phyloP scores from a whole-genome alignment of 306 rosid genomes.

The Dryas octopetala region DNA sequence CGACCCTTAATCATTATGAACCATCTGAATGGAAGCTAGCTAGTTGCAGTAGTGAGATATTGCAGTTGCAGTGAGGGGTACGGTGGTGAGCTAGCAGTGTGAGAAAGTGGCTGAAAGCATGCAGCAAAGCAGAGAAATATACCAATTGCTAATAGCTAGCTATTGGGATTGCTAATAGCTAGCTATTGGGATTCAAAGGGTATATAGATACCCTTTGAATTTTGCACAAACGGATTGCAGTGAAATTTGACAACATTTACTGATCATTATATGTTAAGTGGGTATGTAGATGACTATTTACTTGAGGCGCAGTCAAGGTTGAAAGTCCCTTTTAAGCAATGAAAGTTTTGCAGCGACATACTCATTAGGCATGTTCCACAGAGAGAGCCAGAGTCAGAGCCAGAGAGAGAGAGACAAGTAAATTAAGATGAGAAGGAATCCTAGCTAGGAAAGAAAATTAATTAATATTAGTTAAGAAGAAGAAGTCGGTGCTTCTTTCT shows the following conservation, averaged over 20 bases:
- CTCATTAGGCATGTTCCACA: constrained; percentile 39
- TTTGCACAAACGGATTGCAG: constrained; percentile 9
- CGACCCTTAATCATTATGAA: too few relatives aligned
- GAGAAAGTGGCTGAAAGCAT: background rate
- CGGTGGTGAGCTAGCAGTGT: background rate
- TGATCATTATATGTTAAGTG: constrained; percentile 3
- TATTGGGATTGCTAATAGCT: background rate
- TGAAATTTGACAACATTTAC: constrained; percentile 13
- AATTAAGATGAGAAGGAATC: constrained; percentile 19
- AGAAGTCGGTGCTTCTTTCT: constrained; percentile 22
- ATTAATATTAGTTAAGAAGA: background rate
- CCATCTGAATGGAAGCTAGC: too few relatives aligned
- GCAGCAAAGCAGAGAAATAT: background rate
- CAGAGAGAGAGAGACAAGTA: constrained; percentile 10
- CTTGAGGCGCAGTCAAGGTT: constrained; percentile 38
- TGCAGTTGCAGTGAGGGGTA: background rate
- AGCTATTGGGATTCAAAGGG: background rate
- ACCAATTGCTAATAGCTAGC: background rate
- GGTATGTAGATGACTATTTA: background rate
- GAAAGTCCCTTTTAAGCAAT: constrained; percentile 46
- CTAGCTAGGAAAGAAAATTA: constrained; percentile 32
- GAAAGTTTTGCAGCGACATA: constrained; percentile 34
- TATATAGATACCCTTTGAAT: background rate
- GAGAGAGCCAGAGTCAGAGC: background rate
- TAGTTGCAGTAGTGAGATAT: too few relatives aligned